Base-by-base conservation (phyloP, 768 basidiomycete genomes). In the Amanita muscaria region DNA sequence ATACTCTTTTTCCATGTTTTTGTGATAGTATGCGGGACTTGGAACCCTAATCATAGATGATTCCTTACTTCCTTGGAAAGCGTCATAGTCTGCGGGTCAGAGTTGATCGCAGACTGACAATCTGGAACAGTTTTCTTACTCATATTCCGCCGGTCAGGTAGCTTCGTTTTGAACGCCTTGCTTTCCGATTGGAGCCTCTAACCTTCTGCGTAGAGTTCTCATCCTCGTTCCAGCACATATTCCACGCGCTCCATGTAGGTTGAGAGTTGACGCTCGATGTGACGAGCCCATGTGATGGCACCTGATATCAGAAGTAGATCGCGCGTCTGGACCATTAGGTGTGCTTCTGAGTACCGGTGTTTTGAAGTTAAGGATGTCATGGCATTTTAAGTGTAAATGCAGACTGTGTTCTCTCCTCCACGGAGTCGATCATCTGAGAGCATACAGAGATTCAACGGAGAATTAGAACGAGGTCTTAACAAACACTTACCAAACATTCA, bases 221-320 rank as follows among this genome's bases (percentile, higher is more conserved):
- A 99, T 5, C 91, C 94, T 63, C 91, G 94, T 4, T 94, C 88
- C 6, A 99, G 80, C 2, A 99, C 96, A 60, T 98, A 93, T 58
- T 98, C 96, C 40, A 98, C 94, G 12, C 94, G 86, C 61, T 93
- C 94, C 94, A 99, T 99, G 69, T 98, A 97, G 1, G 90, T 83
- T 47, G 85, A 73, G 2, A 99, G 79, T 58, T 99, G 96, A 3
- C 92, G 80, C 56, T 97, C 94, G 49, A 99, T 99, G 68, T 98
- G 96, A n/a, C 86, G 77, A 0, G 96, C 94, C 96, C 96, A 99
- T 54, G 93, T 90, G 61, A 98, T 96, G 14, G 96, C 89, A 21
- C 92, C 90, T 1, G 96, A 88, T 43, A 99, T 96, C n/a, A 92
- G 91, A 2, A 94, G 94, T 8, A 98, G 72, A 61, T 99, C 96